A percentile compares a stretch with the other conserved stretches of the same genome.
Evolutionary conservation across 2,329 filamentous ascomycete species (phyloP).

Genomic region (Leptodontidium sp.): DNA sequence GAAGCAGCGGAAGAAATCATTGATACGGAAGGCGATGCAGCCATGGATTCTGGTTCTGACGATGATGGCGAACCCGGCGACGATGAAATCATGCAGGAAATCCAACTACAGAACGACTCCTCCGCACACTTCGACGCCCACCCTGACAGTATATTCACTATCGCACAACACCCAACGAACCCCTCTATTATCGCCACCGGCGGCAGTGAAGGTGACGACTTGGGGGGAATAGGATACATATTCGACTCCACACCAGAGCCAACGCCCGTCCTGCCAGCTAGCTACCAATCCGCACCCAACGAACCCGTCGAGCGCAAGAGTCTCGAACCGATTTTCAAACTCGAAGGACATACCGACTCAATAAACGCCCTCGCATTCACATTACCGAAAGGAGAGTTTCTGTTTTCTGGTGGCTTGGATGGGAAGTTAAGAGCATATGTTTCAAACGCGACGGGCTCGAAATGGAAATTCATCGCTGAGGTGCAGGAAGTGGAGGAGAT

Average conservation of each 20-base stretch:
- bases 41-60: constrained; percentile 81
- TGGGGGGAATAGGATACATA: constrained; percentile 80
- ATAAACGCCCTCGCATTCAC: constrained; percentile 90
- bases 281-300: constrained; percentile 74
- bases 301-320: constrained; percentile 64
- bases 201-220: constrained; percentile 72
- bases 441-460: constrained; percentile 54
- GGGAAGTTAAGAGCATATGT: constrained; percentile 80
- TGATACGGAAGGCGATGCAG: constrained; percentile 70
- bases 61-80: constrained; percentile 63
- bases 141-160: constrained; percentile 91
- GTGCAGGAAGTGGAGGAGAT: constrained; percentile 93
- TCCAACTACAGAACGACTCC: constrained; percentile 89
- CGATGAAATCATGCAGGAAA: constrained; percentile 68
- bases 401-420: constrained; percentile 88
- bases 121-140: constrained; percentile 90
- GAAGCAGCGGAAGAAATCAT: constrained; percentile 81
- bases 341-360: constrained; percentile 92
- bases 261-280: constrained; percentile 76
- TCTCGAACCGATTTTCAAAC: constrained; percentile 71
- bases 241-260: constrained; percentile 75
- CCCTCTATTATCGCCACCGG: constrained; percentile 85
- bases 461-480: constrained; percentile 75
- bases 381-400: constrained; percentile 80
- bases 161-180: constrained; percentile 87